Evolutionary conservation across 73 alveolate genomes (phyloP).

Genomic region (Uronychia binucleata): DNA sequence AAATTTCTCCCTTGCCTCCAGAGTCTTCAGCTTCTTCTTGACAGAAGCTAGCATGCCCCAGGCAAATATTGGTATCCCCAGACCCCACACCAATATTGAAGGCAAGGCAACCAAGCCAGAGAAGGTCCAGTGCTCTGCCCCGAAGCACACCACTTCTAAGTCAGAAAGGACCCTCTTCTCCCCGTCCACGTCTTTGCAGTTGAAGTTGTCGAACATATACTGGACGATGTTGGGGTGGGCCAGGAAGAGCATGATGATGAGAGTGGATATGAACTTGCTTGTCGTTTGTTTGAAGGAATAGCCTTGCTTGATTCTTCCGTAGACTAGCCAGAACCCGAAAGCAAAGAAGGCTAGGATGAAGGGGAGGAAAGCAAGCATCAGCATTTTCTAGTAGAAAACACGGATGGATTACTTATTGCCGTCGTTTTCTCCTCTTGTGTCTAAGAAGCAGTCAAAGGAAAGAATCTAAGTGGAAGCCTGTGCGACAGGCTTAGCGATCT

Average conservation of each 20-base stretch:
- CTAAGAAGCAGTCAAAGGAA: conserved; percentile 68
- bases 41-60: conserved; percentile 21
- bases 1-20: conserved; percentile 49
- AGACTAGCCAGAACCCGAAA: conserved; percentile 42
- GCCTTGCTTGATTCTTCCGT: neutral
- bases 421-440: conserved; percentile 1
- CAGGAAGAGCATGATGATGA: conserved; percentile 48
- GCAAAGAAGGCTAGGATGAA: conserved; percentile 21
- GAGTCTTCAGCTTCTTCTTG: conserved; percentile 16
- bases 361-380: conserved; percentile 58
- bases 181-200: conserved; percentile 58
- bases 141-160: conserved; percentile 53
- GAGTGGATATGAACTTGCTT: conserved; percentile 48
- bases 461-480: conserved; percentile 34
- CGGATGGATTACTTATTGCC: conserved; percentile 3
- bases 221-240: conserved; percentile 69
- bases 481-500: conserved; percentile 16
- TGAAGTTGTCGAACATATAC: conserved; percentile 57
- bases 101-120: conserved; percentile 55
- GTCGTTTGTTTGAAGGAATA: neutral
- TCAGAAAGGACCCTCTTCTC: conserved; percentile 44
- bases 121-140: conserved; percentile 18
- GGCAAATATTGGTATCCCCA: conserved; percentile 65
- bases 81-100: conserved; percentile 60
- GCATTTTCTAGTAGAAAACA: conserved; percentile 36